These are phyloP conservation scores for Blastocladiella britannica DNA, from an alignment of 192 early-diverging fungal genomes.

Conservation along the genomic window DNA sequence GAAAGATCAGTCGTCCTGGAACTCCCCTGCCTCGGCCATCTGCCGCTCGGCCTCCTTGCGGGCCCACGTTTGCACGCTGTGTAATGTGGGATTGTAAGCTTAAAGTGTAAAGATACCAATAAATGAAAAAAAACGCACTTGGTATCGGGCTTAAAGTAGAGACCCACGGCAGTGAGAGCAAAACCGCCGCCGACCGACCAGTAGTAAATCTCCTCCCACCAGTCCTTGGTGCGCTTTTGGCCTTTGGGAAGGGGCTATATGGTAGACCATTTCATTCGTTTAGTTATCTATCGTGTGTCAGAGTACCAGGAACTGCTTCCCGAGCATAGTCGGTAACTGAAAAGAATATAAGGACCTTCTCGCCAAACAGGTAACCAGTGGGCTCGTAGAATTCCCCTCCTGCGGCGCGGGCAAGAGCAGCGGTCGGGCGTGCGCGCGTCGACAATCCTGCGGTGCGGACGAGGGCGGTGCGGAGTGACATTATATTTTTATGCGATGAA, in stretches of 20 bases:
- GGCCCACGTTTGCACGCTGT: conserved; percentile 54
- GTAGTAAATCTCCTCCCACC: conserved; percentile 47
- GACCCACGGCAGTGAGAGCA: conserved; percentile 20
- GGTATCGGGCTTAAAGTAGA: conserved; percentile 59
- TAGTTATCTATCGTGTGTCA: neutral
- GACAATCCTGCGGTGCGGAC: neutral
- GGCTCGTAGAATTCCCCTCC: conserved; percentile 39
- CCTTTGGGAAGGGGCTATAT: conserved; percentile 26
- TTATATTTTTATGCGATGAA: too few species aligned
- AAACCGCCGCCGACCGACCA: conserved; percentile 41
- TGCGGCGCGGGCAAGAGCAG: neutral
- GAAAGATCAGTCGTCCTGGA: conserved; percentile 42
- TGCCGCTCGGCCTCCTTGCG: conserved; percentile 49
- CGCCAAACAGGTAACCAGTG: conserved; percentile 49
- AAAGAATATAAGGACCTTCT: conserved; percentile 31
- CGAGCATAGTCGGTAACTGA: neutral
- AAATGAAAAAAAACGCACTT: conserved; percentile 22
- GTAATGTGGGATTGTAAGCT: conserved; percentile 9
- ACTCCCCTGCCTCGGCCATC: conserved; percentile 42
- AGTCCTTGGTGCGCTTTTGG: conserved; percentile 45
- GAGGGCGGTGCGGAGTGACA: neutral
- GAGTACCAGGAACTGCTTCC: neutral
- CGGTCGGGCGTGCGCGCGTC: neutral
- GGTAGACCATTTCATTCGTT: neutral
- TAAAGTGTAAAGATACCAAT: neutral